phyloP scores from a whole-genome alignment of 148 eudicot genomes.

The Polygonum aviculare region DNA sequence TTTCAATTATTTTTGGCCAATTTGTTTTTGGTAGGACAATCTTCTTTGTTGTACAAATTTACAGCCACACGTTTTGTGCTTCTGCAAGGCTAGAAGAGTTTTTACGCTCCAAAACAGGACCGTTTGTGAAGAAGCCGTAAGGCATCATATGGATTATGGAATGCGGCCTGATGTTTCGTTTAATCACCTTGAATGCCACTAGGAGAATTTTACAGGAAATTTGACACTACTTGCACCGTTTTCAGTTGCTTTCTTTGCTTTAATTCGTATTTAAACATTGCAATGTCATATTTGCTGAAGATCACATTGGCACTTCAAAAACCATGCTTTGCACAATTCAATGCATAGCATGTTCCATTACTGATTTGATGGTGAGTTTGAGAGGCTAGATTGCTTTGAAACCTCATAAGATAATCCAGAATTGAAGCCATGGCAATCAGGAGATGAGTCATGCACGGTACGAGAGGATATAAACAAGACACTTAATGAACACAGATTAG shows the following conservation, averaged over 20 bases:
- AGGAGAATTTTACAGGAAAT: neutral
- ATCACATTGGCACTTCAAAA: too few relatives aligned
- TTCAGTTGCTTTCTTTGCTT: neutral
- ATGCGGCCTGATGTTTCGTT: neutral
- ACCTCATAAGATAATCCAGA: too few relatives aligned
- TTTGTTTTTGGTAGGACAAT: neutral
- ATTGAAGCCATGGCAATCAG: too few relatives aligned
- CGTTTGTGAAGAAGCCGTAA: constrained; percentile 7
- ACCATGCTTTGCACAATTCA: too few relatives aligned
- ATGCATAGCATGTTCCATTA: too few relatives aligned
- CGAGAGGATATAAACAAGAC: neutral
- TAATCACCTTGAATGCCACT: neutral
- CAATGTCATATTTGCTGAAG: too few relatives aligned
- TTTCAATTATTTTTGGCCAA: neutral
- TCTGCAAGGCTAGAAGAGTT: neutral
- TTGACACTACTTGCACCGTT: neutral
- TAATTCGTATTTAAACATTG: too few relatives aligned
- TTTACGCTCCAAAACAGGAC: neutral
- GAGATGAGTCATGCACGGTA: too few relatives aligned
- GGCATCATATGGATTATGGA: neutral
- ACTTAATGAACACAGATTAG: neutral
- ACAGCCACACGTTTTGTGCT: constrained; percentile 7
- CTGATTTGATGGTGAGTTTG: too few relatives aligned
- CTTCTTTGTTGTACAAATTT: neutral
- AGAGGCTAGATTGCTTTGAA: too few relatives aligned